Conservation (phyloP, 768 basidiomycete species). For the Mycena polygramma region DNA sequence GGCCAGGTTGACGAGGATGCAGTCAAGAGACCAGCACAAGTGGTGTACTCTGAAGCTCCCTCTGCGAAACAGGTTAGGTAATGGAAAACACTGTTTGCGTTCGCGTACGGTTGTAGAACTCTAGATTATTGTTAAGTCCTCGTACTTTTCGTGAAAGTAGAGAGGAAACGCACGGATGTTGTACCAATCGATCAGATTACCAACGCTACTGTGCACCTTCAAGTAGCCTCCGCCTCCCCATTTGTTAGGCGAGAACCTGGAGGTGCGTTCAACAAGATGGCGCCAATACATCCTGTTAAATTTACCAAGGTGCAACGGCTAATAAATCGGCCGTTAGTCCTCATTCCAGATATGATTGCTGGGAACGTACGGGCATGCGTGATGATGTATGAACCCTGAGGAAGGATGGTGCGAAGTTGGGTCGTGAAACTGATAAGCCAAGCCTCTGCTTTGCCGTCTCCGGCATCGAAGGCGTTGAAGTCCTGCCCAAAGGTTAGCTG, state of each 20-base stretch:
- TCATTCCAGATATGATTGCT: conserved; percentile 2
- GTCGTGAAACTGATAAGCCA: conserved; percentile 68
- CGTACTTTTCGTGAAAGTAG: not conserved
- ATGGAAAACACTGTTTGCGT: not conserved
- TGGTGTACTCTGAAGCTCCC: conserved; percentile 74
- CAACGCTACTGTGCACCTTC: conserved; percentile 64
- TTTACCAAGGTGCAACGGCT: conserved; percentile 65
- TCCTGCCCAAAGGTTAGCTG: conserved; percentile 49
- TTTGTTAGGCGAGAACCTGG: conserved; percentile 45
- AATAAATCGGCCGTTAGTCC: not conserved
- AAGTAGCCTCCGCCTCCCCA: conserved; percentile 69
- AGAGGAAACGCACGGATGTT: conserved; percentile 59
- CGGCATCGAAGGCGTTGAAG: conserved; percentile 60
- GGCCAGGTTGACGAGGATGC: conserved; percentile 63
- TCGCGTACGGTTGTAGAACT: conserved; percentile 57
- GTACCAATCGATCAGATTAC: conserved; percentile 75
- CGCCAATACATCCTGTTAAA: not conserved
- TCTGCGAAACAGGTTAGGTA: conserved; percentile 39
- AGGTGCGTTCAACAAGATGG: not conserved
- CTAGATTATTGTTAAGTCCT: not conserved
- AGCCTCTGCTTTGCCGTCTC: conserved; percentile 12
- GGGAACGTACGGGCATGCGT: conserved; percentile 66
- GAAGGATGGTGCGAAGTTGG: conserved; percentile 63
- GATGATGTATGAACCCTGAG: conserved; percentile 61
- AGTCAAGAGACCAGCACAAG: conserved; percentile 69